phyloP scores from a whole-genome alignment of 805 yeast genomes.

The Candida ovalis region DNA sequence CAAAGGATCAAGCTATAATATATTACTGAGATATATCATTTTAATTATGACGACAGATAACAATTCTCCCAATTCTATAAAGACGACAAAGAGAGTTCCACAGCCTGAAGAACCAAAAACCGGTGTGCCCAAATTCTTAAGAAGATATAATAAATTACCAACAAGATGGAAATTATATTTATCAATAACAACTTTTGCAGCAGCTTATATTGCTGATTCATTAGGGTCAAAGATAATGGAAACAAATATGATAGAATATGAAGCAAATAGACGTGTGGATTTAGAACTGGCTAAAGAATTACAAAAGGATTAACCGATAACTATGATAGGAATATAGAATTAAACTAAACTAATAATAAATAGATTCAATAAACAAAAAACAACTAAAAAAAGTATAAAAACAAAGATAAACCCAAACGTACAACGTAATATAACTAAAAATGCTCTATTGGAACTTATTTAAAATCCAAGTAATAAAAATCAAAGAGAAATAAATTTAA shows the following conservation, averaged over 20 bases:
- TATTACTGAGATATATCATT: too few species aligned
- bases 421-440: too few species aligned
- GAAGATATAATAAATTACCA: constrained; percentile 24
- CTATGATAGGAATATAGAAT: too few species aligned
- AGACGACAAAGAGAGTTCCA: background rate
- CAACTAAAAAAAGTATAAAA: too few species aligned
- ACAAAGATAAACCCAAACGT: too few species aligned
- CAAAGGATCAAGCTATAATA: too few species aligned
- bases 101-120: background rate
- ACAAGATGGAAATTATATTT: constrained; percentile 29
- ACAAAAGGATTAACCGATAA: background rate
- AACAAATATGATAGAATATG: constrained; percentile 29
- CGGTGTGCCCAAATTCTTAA: constrained; percentile 5
- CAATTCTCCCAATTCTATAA: background rate
- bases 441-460: too few species aligned
- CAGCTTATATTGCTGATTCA: constrained; percentile 30
- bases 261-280: constrained; percentile 30
- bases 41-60: too few species aligned
- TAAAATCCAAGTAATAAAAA: too few species aligned
- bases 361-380: too few species aligned
- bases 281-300: constrained; percentile 18
- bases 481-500: too few species aligned
- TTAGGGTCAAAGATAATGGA: constrained; percentile 27
- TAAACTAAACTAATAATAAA: too few species aligned
- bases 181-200: constrained; percentile 29